phyloP scores from a whole-genome alignment of 179 eudicot species.

The Pouteria campechiana region DNA sequence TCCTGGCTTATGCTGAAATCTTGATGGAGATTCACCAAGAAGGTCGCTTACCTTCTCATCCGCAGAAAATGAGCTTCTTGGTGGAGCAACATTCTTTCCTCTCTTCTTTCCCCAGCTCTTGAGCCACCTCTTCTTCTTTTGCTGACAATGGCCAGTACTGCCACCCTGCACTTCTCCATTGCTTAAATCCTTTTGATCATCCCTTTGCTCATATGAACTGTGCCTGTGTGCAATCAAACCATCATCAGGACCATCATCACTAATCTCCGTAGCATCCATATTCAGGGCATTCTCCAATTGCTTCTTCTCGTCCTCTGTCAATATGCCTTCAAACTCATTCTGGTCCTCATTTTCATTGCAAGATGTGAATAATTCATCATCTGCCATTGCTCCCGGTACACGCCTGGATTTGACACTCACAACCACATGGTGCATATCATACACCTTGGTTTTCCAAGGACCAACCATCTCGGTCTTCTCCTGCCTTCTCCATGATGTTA shows the following conservation, averaged over 20 bases:
- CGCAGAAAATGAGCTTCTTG: slow-evolving; percentile 31
- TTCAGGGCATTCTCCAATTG: slow-evolving; percentile 84
- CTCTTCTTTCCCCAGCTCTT: slow-evolving; percentile 35
- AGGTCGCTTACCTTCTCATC: slow-evolving; percentile 39
- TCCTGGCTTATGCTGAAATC: slow-evolving; percentile 18
- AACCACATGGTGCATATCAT: slow-evolving; percentile 85
- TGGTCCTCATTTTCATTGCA: slow-evolving; percentile 53
- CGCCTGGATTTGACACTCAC: slow-evolving; percentile 90
- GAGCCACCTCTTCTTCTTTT: slow-evolving; percentile 44
- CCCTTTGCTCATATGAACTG: slow-evolving; percentile 31
- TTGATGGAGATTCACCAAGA: slow-evolving; percentile 34
- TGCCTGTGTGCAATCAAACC: slow-evolving; percentile 29
- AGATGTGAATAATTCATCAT: slow-evolving; percentile 86
- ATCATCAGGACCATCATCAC: no score
- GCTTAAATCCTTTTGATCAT: slow-evolving; percentile 32
- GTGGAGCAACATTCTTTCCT: slow-evolving; percentile 14
- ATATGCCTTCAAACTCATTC: slow-evolving; percentile 61
- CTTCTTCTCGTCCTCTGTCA: slow-evolving; percentile 80
- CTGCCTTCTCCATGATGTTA: slow-evolving; percentile 87
- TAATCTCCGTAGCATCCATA: no score
- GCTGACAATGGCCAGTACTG: slow-evolving; percentile 18
- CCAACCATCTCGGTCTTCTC: slow-evolving; percentile 84
- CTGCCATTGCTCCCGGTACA: slow-evolving; percentile 95
- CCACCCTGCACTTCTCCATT: slow-evolving; percentile 10
- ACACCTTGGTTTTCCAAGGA: slow-evolving; percentile 83